A percentile compares a stretch with the other conserved stretches of the same genome.
Evolutionary conservation across 306 rosid genomes (phyloP).

Genomic region (Erythrophleum fordii): DNA sequence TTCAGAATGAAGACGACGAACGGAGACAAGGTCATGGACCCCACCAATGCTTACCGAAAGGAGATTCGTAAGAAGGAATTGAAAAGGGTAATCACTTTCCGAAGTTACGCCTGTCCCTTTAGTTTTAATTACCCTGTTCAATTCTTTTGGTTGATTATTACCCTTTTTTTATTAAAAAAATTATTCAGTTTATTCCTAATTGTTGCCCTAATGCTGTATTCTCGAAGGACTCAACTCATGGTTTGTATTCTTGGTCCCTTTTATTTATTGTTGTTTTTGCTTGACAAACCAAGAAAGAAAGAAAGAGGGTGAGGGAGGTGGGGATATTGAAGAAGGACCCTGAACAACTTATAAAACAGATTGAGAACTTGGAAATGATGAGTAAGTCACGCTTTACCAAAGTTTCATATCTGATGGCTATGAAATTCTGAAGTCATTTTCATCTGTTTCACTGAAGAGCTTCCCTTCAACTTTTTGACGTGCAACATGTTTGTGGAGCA

Average conservation of each 20-base stretch:
- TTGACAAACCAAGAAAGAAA: conserved; percentile 84
- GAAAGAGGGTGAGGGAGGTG: conserved; percentile 97
- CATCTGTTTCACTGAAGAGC: not conserved
- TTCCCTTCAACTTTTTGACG: not conserved
- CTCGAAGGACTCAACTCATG: not conserved
- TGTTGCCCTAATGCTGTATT: conserved; percentile 27
- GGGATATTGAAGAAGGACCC: conserved; percentile 97
- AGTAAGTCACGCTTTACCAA: conserved; percentile 58
- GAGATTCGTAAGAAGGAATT: conserved; percentile 95
- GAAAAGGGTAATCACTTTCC: conserved; percentile 68
- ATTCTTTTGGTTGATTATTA: not conserved
- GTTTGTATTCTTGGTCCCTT: not conserved
- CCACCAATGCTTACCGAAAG: conserved; percentile 94
- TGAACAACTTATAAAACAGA: conserved; percentile 73
- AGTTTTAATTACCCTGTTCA: not conserved
- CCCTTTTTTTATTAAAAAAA: not conserved
- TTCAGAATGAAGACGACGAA: conserved; percentile 89
- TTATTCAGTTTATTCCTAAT: not conserved
- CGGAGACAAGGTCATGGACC: conserved; percentile 97
- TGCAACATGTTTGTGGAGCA: not conserved
- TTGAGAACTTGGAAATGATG: conserved; percentile 88
- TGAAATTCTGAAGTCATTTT: conserved; percentile 4
- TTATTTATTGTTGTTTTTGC: conserved; percentile 19
- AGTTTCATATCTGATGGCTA: not conserved
- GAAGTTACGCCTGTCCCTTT: not conserved